Evolutionary conservation across 257 asterid species (phyloP).

Genomic region (Ilex aquifolium): DNA sequence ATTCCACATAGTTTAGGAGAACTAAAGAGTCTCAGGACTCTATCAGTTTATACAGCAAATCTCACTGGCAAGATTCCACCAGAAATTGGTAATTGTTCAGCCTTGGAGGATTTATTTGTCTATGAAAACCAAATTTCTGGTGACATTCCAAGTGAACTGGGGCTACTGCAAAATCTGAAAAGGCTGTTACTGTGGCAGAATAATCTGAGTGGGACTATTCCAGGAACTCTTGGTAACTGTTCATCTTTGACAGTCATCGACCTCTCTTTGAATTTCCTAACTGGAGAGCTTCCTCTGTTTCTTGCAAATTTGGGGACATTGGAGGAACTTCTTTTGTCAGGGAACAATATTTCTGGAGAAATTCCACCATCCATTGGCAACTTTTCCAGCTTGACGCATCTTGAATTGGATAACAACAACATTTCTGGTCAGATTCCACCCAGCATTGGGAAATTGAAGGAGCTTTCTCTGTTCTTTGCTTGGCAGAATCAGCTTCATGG

Average conservation of each 20-base stretch:
- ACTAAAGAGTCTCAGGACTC: slow-evolving; percentile 52
- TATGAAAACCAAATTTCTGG: slow-evolving; percentile 65
- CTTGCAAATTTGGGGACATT: slow-evolving; percentile 30
- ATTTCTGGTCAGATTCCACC: slow-evolving; percentile 56
- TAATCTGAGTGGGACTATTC: slow-evolving; percentile 43
- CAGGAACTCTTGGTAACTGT: slow-evolving; percentile 50
- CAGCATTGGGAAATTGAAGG: slow-evolving; percentile 46
- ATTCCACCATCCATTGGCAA: slow-evolving; percentile 54
- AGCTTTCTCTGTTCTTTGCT: slow-evolving; percentile 61
- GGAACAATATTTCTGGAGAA: slow-evolving; percentile 41
- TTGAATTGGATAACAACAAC: slow-evolving; percentile 62
- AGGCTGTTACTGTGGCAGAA: slow-evolving; percentile 57
- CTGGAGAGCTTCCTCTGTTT: slow-evolving; percentile 49
- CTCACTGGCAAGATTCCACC: slow-evolving; percentile 55
- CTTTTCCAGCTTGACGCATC: slow-evolving; percentile 49
- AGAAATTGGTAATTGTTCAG: slow-evolving; percentile 51
- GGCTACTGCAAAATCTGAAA: slow-evolving; percentile 41
- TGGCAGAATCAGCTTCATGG: slow-evolving; percentile 71
- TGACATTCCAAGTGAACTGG: slow-evolving; percentile 47
- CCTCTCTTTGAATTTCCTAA: slow-evolving; percentile 52
- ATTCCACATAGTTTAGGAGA: slow-evolving; percentile 49
- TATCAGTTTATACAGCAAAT: slow-evolving; percentile 58
- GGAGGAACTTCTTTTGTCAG: slow-evolving; percentile 72
- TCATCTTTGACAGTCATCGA: slow-evolving; percentile 49
- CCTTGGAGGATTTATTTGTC: slow-evolving; percentile 46